Conservation (phyloP, 2,329 filamentous ascomycete genomes). For the Aspergillus latus region DNA sequence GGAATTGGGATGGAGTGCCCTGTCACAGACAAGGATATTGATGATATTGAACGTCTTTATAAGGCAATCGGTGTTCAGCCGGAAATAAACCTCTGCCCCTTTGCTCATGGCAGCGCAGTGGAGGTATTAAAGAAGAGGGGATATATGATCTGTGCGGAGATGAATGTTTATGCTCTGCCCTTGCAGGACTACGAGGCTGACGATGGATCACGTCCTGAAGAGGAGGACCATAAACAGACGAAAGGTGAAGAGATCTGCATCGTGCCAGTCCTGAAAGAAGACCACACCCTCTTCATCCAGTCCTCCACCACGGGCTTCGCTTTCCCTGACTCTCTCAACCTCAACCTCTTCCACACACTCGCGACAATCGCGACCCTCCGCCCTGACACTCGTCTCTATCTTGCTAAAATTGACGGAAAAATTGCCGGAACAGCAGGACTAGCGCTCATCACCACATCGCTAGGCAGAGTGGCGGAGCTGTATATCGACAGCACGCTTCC, state of each 20-base stretch:
- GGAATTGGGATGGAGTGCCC: constrained; percentile 22
- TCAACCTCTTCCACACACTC: no score
- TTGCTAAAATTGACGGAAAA: constrained; percentile 12
- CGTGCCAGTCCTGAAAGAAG: no score
- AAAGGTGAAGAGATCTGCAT: no score
- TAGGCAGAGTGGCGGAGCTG: constrained; percentile 19
- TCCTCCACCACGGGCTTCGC: no score
- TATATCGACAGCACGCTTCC: constrained; percentile 22
- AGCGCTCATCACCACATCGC: constrained; percentile 17
- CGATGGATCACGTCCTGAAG: no score
- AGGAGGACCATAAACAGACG: no score
- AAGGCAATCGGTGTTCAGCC: background rate
- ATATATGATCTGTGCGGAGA: background rate
- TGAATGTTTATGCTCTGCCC: background rate
- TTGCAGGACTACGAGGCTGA: background rate
- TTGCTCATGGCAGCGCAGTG: background rate
- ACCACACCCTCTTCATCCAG: no score
- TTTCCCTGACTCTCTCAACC: no score
- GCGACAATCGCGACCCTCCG: background rate
- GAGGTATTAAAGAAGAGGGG: background rate
- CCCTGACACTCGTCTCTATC: constrained; percentile 18
- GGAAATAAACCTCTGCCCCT: background rate
- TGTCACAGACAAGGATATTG: constrained; percentile 15
- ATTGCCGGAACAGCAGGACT: constrained; percentile 7
- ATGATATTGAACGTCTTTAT: constrained; percentile 10